Evolutionary conservation across 129 eudicot species (phyloP), one percentile per base, ranked within the genome.

Genomic region (Tagetes patula): DNA sequence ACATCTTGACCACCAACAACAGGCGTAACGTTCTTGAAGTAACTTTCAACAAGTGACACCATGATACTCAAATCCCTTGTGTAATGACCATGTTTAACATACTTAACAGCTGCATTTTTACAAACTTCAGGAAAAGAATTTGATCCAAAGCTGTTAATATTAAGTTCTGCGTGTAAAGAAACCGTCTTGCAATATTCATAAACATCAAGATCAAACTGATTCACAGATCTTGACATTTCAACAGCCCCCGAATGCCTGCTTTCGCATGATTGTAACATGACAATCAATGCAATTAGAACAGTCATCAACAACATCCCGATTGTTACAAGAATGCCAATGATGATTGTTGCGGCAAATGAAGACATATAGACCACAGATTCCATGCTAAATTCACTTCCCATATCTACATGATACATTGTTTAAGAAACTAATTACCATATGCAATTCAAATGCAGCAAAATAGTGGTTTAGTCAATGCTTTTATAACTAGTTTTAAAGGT

Each of bases 181-280:
- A 42, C 71, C 47, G 41, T 72, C 71, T 52, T 83, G 80, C 91
- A 86, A 40, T 61, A 79, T 68, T 67, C 80, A 12, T 71, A 81
- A 47, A 36, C 67, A 58, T 72, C 3, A 31, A 4, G 45, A 45
- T 59, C 10, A 37, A 36, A 63, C 13, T 6, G 38, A 27, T 78
- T 69, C 37, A 32, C 50, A 8, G 65, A 38, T 68, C 49, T 83
- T 43, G 37, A 76, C 78, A 70, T 59, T 77, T 81, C 81, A 49
- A 83, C 32, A 75, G 78, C 75, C 50, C 86, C 86, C 11, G 80
- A 66, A 60, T 45, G 75, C 65, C 46, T 58, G 59, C 43, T 81
- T 81, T 81, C 73, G 52, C 91, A 86, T 40, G 85, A 68, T 45
- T 75, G 84, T 77, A 86, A 69, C 91, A 86, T 86, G 30, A 83